Base-by-base conservation (phyloP, 2,329 filamentous ascomycete species). In the Diplodia mutila region DNA sequence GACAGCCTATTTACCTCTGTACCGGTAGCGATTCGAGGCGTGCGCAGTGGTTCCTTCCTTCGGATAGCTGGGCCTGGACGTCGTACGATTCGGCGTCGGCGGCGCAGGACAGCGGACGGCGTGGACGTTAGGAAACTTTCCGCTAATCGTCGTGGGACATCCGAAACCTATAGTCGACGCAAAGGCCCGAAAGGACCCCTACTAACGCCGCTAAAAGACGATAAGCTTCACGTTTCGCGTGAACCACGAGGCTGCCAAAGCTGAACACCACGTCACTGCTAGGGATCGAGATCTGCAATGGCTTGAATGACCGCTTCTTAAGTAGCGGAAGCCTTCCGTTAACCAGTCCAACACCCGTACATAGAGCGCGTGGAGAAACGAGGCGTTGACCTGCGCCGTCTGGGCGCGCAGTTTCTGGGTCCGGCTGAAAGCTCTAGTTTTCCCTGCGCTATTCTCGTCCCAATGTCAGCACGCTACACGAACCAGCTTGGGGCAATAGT, bases 131-230 rank as follows among this genome's bases (percentile, higher is more conserved):
- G 42, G 57, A 61, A 25, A 48, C 39, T 63, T 63, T 51, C 59
- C 59, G 29, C 59, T 51, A 63, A 37, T 32, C 59, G 59, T 51
- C 37, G 39, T 14, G n/a, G 55, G 21, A 23, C 23, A 18, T 48
- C 57, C 57, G 25, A 48, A 25, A 14, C 46, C 59, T 63, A 51
- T 51, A 63, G 59, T 52, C 59, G 18, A 51, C 29, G 21, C 8
- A 63, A 63, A 63, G 59, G 59, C 46, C 59, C 59, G 59, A 63
- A 63, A 37, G 7, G 16, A 32, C 16, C 59, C 59, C 18, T 51
- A 51, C 29, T 51, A 51, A n/a, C n/a, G 42, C 46, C 34, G 46
- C 46, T 51, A 51, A 37, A 37, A 16, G 2, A 29, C 59, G 34
- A 37, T 39, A 63, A 63, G 59, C 59, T 52, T 51, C 59, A 11